Evolutionary conservation across 176 grass and related monocot species (phyloP), one percentile per base, ranked within the genome.

Genomic region (Triticum dicoccoides): DNA sequence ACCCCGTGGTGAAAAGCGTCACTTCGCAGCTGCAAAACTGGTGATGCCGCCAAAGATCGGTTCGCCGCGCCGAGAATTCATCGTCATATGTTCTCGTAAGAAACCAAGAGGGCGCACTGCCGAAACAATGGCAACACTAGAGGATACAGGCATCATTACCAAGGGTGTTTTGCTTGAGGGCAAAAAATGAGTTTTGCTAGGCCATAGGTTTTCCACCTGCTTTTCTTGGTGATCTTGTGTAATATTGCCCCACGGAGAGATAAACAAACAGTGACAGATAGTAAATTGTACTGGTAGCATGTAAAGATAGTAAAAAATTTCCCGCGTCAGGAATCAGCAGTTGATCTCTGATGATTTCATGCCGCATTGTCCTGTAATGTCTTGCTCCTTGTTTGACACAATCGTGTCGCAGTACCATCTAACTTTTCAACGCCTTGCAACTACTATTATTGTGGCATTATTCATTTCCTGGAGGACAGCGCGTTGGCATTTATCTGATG

Each of bases 1-100:
- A 99, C 84, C 92, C 91, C 2, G 73, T 99, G 78, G 92, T 96
- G 66, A 96, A 94, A 88, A 99, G 90, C 51, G 88, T 92, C 8
- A 83, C 90, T 35, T 99, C 97, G 0, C 97, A 99, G 64, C 79
- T 99, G 78, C 93, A 94, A 18, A 96, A 99, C 68, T 99, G 97
- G 91, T 98, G 93, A 96, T 29, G 58, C 9, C 13, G 61, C 24
- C 5, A 8, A 18, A 18, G 15, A 64, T 20, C 11, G 4, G 20
- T 6, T 81, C 52, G 10, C 51, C 76, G 69, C 47, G 44, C 66
- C 15, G 9, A 23, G 42, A 61, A 61, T 41, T 81, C 25, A 2
- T 54, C 1, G 5, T 18, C 51, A 54, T 76, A 70, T 85, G 82
- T 6, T 69, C 80, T 87, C n/a, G 18, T n/a, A 61, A 44, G 64